Evolutionary conservation across 371 early-diverging fungal genomes (phyloP).

Genomic region (Zancudomyces culisetae): DNA sequence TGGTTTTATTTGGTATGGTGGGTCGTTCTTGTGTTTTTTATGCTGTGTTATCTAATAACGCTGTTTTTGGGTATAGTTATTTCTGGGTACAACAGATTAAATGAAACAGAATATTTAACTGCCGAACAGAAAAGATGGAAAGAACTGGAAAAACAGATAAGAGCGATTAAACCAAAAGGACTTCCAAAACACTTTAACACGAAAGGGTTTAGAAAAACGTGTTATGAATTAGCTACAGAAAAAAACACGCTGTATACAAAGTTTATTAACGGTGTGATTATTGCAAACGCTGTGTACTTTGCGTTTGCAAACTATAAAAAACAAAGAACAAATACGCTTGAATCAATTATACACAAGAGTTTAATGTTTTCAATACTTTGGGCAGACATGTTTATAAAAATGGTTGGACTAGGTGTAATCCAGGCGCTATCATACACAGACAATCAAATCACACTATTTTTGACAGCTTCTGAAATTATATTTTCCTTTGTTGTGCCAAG

Average conservation of each 20-base stretch:
- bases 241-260: conserved; percentile 3
- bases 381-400: background rate
- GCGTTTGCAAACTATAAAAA: background rate
- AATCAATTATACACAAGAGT: conserved; percentile 30
- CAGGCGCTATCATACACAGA: background rate
- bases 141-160: conserved; percentile 41
- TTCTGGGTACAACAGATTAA: conserved; percentile 39
- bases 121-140: conserved; percentile 49
- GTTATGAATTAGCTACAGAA: background rate
- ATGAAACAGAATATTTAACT: conserved; percentile 41
- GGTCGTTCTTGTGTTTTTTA: conserved; percentile 40
- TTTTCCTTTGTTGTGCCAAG: background rate
- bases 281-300: background rate
- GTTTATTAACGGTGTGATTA: background rate
- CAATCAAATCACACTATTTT: conserved; percentile 1
- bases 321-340: background rate
- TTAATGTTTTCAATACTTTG: conserved; percentile 30
- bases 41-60: conserved; percentile 39
- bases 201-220: background rate
- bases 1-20: conserved; percentile 40
- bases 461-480: background rate
- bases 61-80: conserved; percentile 50
- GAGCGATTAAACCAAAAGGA: conserved; percentile 36
- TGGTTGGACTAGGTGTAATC: conserved; percentile 1
- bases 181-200: conserved; percentile 24